phyloP scores from a whole-genome alignment of 2,329 filamentous ascomycete species.

The Ophiocordyceps camponoti-leonardi region DNA sequence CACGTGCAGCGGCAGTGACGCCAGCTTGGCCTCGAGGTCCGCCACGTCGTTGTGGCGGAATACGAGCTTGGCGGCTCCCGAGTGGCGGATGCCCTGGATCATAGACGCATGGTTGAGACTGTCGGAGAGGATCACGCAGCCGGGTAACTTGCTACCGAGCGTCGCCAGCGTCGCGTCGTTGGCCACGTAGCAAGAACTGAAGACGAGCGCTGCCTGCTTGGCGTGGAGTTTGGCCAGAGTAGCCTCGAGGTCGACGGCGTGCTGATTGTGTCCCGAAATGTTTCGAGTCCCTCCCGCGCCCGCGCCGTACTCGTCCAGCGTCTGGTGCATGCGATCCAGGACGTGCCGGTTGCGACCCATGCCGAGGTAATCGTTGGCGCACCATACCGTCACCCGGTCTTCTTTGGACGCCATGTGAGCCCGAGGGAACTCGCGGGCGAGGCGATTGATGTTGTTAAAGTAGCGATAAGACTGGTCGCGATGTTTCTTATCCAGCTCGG shows the following conservation, averaged over 20 bases:
- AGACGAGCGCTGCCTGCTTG: constrained; percentile 84
- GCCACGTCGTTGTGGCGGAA: constrained; percentile 97
- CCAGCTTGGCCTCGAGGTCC: constrained; percentile 83
- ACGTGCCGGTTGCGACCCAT: constrained; percentile 90
- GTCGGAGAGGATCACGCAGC: constrained; percentile 96
- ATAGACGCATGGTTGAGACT: constrained; percentile 96
- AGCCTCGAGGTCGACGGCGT: constrained; percentile 70
- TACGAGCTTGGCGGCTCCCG: constrained; percentile 89
- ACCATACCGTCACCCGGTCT: constrained; percentile 92
- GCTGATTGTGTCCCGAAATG: constrained; percentile 94
- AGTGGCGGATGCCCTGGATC: constrained; percentile 98
- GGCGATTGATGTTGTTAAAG: constrained; percentile 99
- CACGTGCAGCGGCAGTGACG: constrained; percentile 63
- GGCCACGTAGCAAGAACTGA: constrained; percentile 94
- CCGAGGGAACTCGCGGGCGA: constrained; percentile 89
- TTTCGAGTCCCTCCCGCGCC: constrained; percentile 93
- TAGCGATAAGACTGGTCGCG: constrained; percentile 99
- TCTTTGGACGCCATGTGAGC: constrained; percentile 76
- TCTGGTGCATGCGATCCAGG: constrained; percentile 82
- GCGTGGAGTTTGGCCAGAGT: constrained; percentile 77
- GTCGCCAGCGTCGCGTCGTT: constrained; percentile 96
- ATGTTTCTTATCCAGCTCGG: constrained; percentile 93
- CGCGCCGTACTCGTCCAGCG: constrained; percentile 83
- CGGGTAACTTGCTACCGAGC: constrained; percentile 87
- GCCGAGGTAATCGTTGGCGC: constrained; percentile 95